Conservation (phyloP, 2,329 filamentous ascomycete genomes). For the Xylaria sp. region DNA sequence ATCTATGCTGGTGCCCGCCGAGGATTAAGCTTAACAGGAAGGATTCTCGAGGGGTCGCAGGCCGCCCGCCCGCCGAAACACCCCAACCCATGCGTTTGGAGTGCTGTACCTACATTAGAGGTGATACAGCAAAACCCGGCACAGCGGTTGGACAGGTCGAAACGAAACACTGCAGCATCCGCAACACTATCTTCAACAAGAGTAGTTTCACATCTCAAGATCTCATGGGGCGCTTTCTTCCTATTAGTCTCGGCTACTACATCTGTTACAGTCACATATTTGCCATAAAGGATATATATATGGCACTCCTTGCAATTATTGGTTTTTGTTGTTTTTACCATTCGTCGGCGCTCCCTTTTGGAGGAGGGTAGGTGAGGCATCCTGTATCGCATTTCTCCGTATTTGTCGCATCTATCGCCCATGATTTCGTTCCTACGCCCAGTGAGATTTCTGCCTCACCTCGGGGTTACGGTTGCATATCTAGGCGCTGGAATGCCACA, state of each 20-base stretch:
- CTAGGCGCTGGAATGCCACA: constrained; percentile 17
- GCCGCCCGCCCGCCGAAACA: constrained; percentile 14
- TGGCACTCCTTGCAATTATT: neutral
- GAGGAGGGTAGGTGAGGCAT: constrained; percentile 3
- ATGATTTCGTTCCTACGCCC: neutral
- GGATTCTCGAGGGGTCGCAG: constrained; percentile 24
- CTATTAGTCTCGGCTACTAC: neutral
- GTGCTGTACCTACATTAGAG: constrained; percentile 2
- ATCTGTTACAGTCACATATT: constrained; percentile 6
- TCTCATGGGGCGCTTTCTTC: neutral
- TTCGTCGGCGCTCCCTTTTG: neutral
- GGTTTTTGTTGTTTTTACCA: neutral
- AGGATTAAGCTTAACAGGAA: constrained; percentile 34
- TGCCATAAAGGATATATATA: neutral
- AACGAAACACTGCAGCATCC: constrained; percentile 35
- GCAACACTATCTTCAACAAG: constrained; percentile 32
- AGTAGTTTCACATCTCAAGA: constrained; percentile 33
- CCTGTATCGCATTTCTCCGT: neutral
- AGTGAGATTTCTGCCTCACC: constrained; percentile 1
- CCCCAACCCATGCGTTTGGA: constrained; percentile 8
- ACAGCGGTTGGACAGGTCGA: constrained; percentile 15
- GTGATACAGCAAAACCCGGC: constrained; percentile 14
- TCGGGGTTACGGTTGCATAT: constrained; percentile 1
- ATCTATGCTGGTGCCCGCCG: neutral
- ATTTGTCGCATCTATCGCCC: neutral